Percentiles rank a stretch among this genome's conserved stretches.
These are phyloP conservation scores for Cyclotella sp. DNA, from an alignment of 108 stramenopile species.

Conservation along the genomic window DNA sequence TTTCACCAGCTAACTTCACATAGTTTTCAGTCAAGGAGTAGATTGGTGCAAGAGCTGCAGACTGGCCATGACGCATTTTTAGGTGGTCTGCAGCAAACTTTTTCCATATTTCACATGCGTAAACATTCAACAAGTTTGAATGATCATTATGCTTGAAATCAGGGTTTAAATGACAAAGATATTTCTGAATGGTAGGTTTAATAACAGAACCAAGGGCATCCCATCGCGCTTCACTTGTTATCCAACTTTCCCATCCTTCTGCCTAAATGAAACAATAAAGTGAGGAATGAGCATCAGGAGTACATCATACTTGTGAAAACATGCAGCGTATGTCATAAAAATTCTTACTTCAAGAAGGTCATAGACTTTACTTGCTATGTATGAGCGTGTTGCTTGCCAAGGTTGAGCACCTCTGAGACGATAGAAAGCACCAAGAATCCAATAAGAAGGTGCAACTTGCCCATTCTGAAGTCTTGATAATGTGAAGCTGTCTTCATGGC, in stretches of 20 bases:
- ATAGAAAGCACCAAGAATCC: conserved; percentile 7
- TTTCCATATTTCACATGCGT: conserved; percentile 1
- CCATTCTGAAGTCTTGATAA: conserved; percentile 6
- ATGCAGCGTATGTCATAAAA: background rate
- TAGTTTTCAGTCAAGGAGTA: conserved; percentile 16
- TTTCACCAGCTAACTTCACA: conserved; percentile 8
- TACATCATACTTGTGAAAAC: background rate
- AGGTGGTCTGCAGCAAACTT: conserved; percentile 6
- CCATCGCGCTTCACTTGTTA: conserved; percentile 19
- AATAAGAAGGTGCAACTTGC: conserved; percentile 4
- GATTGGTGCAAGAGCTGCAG: conserved; percentile 12
- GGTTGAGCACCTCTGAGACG: conserved; percentile 20
- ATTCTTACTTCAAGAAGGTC: conserved; percentile 18
- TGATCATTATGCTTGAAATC: background rate
- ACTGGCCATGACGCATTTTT: background rate
- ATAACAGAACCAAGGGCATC: conserved; percentile 1
- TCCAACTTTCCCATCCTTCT: conserved; percentile 19
- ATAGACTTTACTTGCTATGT: conserved; percentile 18
- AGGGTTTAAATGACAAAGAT: background rate
- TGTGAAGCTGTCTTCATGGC: background rate
- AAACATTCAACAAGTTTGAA: background rate
- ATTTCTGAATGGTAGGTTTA: conserved; percentile 12
- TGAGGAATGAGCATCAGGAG: background rate
- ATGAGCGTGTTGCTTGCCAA: conserved; percentile 21
- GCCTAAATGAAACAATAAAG: background rate